Percentiles rank a stretch among this genome's conserved stretches.
These are phyloP conservation scores for Abelmoschus esculentus DNA, from an alignment of 345 rosid species.

Conservation along the genomic window DNA sequence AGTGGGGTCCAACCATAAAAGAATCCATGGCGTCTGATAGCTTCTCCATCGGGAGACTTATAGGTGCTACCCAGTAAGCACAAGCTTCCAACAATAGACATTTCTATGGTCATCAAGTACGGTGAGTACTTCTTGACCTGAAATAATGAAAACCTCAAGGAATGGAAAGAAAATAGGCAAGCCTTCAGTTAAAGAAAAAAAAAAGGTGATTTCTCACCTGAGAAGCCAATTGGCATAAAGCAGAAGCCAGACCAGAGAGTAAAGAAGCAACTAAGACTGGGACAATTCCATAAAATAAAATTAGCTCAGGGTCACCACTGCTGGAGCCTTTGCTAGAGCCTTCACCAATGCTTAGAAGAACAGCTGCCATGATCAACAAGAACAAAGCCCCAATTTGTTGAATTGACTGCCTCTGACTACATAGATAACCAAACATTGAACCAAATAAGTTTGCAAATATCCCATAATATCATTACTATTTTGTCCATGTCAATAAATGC, in stretches of 20 bases:
- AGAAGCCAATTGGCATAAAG: slow-evolving; percentile 96
- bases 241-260: slow-evolving; percentile 93
- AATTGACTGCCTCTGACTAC: slow-evolving; percentile 84
- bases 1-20: slow-evolving; percentile 94
- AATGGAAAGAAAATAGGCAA: background rate
- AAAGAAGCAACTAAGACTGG: slow-evolving; percentile 94
- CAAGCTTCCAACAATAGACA: slow-evolving; percentile 91
- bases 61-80: slow-evolving; percentile 72
- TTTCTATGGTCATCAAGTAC: slow-evolving; percentile 93
- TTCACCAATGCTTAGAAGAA: slow-evolving; percentile 91
- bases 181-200: background rate
- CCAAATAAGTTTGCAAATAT: background rate
- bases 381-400: slow-evolving; percentile 89
- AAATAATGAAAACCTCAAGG: slow-evolving; percentile 8
- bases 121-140: slow-evolving; percentile 95
- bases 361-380: slow-evolving; percentile 80
- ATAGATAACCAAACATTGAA: slow-evolving; percentile 16
- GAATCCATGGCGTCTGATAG: slow-evolving; percentile 67
- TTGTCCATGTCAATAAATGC: background rate
- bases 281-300: slow-evolving; percentile 76
- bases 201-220: slow-evolving; percentile 40
- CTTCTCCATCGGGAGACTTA: slow-evolving; percentile 97
- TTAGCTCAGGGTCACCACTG: slow-evolving; percentile 45
- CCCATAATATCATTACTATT: background rate
- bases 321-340: slow-evolving; percentile 69